A percentile compares a stretch with the other conserved stretches of the same genome.
Conservation (phyloP, 495 filamentous ascomycete genomes). For the Penicillium manginii region DNA sequence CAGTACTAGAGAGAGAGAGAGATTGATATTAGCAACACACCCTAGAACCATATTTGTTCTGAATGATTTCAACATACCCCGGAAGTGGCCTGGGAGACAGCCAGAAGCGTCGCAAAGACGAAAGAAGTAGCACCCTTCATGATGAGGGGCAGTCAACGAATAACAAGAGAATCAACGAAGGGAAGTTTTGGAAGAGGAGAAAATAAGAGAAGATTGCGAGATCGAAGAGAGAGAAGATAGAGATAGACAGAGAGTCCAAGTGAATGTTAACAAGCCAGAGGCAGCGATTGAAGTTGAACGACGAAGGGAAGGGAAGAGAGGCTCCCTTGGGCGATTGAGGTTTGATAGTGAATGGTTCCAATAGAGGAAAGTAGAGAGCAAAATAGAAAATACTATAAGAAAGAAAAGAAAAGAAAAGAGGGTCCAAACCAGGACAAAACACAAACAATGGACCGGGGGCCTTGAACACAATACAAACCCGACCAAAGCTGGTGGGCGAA, state of each 20-base stretch:
- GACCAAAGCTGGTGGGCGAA: not conserved
- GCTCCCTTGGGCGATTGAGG: too few species aligned
- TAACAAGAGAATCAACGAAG: too few species aligned
- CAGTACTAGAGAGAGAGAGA: slow-evolving; percentile 47
- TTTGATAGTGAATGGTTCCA: not conserved
- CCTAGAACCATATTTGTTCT: not conserved
- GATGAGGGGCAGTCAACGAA: slow-evolving; percentile 16
- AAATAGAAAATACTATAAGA: slow-evolving; percentile 4
- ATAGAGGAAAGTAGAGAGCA: not conserved
- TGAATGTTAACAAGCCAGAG: not conserved
- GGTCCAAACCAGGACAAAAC: not conserved
- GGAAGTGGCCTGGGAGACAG: slow-evolving; percentile 31
- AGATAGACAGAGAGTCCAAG: not conserved
- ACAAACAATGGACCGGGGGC: not conserved
- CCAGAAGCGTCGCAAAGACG: slow-evolving; percentile 36
- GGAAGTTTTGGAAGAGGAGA: not conserved
- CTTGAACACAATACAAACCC: too few species aligned
- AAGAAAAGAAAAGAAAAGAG: slow-evolving; percentile 1
- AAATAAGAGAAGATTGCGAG: not conserved
- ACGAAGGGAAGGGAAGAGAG: not conserved
- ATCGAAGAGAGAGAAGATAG: not conserved
- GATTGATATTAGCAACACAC: slow-evolving; percentile 11
- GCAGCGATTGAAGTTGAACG: not conserved
- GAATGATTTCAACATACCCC: slow-evolving; percentile 22
- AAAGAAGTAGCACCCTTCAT: slow-evolving; percentile 33